These are phyloP conservation scores for Suillus fuscotomentosus DNA, from an alignment of 768 basidiomycete genomes.

Conservation along the genomic window DNA sequence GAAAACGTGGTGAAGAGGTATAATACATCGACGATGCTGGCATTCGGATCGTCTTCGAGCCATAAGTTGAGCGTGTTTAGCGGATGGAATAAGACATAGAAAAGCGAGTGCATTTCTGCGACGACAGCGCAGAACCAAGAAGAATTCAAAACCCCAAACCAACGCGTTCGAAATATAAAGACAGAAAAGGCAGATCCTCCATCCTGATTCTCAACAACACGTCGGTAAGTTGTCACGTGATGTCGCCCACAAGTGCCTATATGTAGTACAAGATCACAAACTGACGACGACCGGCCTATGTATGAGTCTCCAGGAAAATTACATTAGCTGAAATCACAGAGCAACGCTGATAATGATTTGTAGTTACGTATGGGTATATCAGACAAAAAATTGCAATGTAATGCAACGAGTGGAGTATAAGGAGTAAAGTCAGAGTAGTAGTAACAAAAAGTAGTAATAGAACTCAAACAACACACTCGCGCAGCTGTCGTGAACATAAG, in stretches of 20 bases:
- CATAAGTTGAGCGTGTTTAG: conserved; percentile 47
- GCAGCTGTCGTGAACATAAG: conserved; percentile 9
- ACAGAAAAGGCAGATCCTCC: conserved; percentile 2
- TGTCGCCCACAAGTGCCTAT: not conserved
- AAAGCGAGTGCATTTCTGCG: conserved; percentile 28
- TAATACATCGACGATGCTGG: conserved; percentile 56
- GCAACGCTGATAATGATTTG: conserved; percentile 26
- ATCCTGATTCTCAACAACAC: not conserved
- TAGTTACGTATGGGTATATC: conserved; percentile 32
- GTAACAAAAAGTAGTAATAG: conserved; percentile 9
- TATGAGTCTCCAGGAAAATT: conserved; percentile 7
- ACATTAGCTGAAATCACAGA: conserved; percentile 31
- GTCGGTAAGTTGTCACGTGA: not conserved
- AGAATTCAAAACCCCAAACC: not conserved
- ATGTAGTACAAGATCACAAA: too few species aligned
- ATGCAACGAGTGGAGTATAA: conserved; percentile 28
- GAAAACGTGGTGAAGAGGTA: conserved; percentile 71
- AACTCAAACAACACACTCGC: conserved; percentile 18
- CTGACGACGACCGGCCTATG: too few species aligned
- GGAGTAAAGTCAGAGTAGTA: conserved; percentile 13
- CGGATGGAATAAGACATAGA: conserved; percentile 47
- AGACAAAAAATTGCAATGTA: conserved; percentile 21
- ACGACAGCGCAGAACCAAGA: not conserved
- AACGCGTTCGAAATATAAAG: conserved; percentile 2
- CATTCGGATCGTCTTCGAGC: conserved; percentile 47